A percentile compares a stretch with the other conserved stretches of the same genome.
phyloP scores from a whole-genome alignment of 192 early-diverging fungal genomes.

The Coemansia erecta region DNA sequence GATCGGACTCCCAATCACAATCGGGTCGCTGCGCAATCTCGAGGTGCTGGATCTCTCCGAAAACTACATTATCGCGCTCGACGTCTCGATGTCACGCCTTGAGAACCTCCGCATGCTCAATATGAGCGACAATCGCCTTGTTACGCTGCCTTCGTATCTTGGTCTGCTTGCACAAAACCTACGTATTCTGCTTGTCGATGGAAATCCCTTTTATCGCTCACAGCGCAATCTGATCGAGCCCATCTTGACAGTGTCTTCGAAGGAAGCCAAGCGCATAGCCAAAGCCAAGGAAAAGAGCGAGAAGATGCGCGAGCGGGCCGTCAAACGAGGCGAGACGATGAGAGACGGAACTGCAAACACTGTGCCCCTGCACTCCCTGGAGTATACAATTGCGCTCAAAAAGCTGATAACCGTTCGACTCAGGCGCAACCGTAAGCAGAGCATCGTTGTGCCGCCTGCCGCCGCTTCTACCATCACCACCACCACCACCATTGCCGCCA shows the following conservation, averaged over 20 bases:
- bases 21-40: constrained; percentile 37
- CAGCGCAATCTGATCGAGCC: constrained; percentile 35
- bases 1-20: constrained; percentile 24
- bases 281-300: constrained; percentile 23
- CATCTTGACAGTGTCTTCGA: constrained; percentile 25
- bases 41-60: constrained; percentile 46
- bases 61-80: constrained; percentile 35
- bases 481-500: too few species aligned
- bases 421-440: constrained; percentile 13
- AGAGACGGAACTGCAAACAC: background rate
- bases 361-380: constrained; percentile 19
- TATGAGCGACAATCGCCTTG: constrained; percentile 46
- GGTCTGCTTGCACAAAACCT: constrained; percentile 43
- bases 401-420: constrained; percentile 32
- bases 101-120: constrained; percentile 43
- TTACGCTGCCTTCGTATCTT: constrained; percentile 28
- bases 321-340: constrained; percentile 6
- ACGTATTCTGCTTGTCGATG: constrained; percentile 36
- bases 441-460: background rate
- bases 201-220: constrained; percentile 44
- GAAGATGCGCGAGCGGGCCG: constrained; percentile 15
- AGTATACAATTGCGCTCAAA: constrained; percentile 25
- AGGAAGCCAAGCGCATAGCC: constrained; percentile 18
- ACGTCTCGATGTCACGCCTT: constrained; percentile 32
- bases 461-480: background rate